Percentiles rank a stretch among this genome's conserved stretches.
Conservation (phyloP, 2,329 filamentous ascomycete genomes). For the Ambrosiella beaveri region DNA sequence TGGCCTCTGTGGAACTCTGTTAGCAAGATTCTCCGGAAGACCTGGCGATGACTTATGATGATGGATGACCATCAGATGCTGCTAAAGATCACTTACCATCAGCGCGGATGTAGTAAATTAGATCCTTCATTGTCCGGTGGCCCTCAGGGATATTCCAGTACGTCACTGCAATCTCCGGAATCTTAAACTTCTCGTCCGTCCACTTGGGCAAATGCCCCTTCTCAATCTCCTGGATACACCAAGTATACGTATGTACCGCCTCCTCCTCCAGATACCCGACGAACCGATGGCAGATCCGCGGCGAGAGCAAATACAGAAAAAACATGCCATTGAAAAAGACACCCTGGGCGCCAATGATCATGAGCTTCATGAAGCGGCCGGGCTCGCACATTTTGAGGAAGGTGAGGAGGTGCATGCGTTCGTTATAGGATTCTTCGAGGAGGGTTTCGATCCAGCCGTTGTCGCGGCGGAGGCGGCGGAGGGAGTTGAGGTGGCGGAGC, state of each 20-base stretch:
- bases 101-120: constrained; percentile 77
- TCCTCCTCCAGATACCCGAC: constrained; percentile 96
- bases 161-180: constrained; percentile 72
- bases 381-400: constrained; percentile 71
- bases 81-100: constrained; percentile 25
- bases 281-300: constrained; percentile 81
- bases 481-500: constrained; percentile 70
- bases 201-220: constrained; percentile 69
- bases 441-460: constrained; percentile 95
- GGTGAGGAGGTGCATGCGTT: constrained; percentile 81
- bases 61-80: no score
- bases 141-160: constrained; percentile 94
- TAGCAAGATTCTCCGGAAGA: background rate
- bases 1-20: constrained; percentile 40
- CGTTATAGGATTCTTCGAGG: constrained; percentile 80
- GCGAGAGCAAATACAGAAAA: constrained; percentile 69
- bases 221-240: constrained; percentile 75
- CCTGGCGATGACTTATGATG: no score
- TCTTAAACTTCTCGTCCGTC: constrained; percentile 48
- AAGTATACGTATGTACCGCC: constrained; percentile 86
- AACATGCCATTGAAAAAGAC: constrained; percentile 96
- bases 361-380: constrained; percentile 75
- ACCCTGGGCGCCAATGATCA: constrained; percentile 84
- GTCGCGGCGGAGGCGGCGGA: constrained; percentile 74
- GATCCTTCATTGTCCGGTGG: constrained; percentile 63